phyloP scores from a whole-genome alignment of 257 asterid genomes.

The Salvia miltiorrhiza region DNA sequence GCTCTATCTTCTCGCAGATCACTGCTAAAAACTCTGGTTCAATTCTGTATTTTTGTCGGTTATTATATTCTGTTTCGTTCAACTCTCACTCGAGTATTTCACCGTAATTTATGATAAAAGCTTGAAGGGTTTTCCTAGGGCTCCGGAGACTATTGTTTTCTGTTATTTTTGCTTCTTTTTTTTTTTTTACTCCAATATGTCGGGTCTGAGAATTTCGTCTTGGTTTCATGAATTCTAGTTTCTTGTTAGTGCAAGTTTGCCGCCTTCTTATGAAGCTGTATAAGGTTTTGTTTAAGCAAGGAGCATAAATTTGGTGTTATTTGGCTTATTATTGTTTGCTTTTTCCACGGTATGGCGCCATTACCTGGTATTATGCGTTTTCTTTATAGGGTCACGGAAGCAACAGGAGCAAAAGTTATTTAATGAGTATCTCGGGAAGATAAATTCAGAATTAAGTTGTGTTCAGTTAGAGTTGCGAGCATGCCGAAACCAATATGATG shows the following conservation, averaged over 20 bases:
- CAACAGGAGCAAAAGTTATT: slow-evolving; percentile 45
- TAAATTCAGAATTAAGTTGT: slow-evolving; percentile 58
- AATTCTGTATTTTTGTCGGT: neutral
- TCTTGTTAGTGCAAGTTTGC: neutral
- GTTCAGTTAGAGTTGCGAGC: slow-evolving; percentile 83
- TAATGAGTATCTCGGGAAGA: slow-evolving; percentile 56
- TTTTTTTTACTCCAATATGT: neutral
- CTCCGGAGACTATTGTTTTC: neutral
- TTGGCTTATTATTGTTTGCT: neutral
- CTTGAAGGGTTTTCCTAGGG: neutral
- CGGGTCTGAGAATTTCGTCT: neutral
- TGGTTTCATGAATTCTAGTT: neutral
- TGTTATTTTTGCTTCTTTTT: too few species aligned
- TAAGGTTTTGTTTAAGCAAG: neutral
- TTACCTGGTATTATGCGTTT: slow-evolving; percentile 1
- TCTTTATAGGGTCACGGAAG: slow-evolving; percentile 42
- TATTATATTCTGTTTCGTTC: neutral
- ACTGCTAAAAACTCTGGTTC: slow-evolving; percentile 55
- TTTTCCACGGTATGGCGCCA: too few species aligned
- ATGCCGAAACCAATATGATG: slow-evolving; percentile 71
- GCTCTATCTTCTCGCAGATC: slow-evolving; percentile 48
- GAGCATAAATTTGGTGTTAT: neutral
- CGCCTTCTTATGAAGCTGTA: neutral
- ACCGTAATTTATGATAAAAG: neutral
- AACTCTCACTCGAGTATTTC: neutral